Evolutionary conservation across 2,329 filamentous ascomycete genomes (phyloP).

Genomic region (Lachnellula subtilissima): DNA sequence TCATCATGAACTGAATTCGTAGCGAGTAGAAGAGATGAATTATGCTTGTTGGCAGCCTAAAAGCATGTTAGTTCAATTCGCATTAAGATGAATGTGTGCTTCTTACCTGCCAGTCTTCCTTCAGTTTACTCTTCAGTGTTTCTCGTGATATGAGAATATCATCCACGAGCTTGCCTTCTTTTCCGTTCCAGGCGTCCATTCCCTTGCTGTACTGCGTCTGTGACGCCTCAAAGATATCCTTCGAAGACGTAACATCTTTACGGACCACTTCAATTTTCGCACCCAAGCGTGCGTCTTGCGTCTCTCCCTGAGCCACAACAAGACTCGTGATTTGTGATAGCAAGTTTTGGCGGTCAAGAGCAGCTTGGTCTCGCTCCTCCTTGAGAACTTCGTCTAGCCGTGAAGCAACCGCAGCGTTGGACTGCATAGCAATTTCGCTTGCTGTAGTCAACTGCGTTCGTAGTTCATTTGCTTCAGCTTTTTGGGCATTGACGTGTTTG

Average conservation of each 20-base stretch:
- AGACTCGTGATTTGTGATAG: conserved; percentile 73
- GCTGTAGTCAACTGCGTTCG: conserved; percentile 68
- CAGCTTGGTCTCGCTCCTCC: conserved; percentile 70
- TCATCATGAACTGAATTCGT: conserved; percentile 86
- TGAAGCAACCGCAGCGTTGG: conserved; percentile 61
- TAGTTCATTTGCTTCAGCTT: conserved; percentile 68
- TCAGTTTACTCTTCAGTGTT: conserved; percentile 72
- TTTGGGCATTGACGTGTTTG: conserved; percentile 69
- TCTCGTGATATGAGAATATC: conserved; percentile 71
- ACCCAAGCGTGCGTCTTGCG: conserved; percentile 67
- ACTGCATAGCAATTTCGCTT: conserved; percentile 60
- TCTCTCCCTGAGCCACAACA: conserved; percentile 67
- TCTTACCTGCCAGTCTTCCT: conserved; percentile 79
- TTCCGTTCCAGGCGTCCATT: conserved; percentile 70
- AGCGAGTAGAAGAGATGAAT: conserved; percentile 74
- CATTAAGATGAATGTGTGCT: not conserved
- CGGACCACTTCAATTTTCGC: conserved; percentile 59
- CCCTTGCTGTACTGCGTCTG: conserved; percentile 62
- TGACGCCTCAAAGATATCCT: conserved; percentile 58
- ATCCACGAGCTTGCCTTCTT: conserved; percentile 64
- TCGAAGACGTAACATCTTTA: conserved; percentile 60
- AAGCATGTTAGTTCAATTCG: conserved; percentile 8
- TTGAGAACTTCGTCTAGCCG: conserved; percentile 65
- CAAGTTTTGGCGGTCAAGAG: conserved; percentile 68
- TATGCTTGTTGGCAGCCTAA: conserved; percentile 69